A percentile compares a stretch with the other conserved stretches of the same genome.
Conservation (phyloP, 768 basidiomycete genomes). For the Candolleomyces eurysporus region DNA sequence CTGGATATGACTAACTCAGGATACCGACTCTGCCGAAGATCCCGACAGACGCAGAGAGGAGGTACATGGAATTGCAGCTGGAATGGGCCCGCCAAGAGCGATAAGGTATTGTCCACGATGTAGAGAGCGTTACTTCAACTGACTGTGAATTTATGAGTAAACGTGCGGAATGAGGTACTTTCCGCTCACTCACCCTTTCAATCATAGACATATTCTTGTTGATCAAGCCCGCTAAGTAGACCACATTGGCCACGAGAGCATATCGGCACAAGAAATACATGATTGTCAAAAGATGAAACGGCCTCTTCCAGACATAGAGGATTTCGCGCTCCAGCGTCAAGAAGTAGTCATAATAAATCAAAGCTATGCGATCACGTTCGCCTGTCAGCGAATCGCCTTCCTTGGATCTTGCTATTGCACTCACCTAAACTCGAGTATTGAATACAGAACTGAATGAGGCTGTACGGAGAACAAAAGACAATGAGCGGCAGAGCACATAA, state of each 20-base stretch:
- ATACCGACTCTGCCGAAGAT: slow-evolving; percentile 8
- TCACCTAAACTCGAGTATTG: too few species aligned
- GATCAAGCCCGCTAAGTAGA: neutral
- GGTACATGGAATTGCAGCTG: slow-evolving; percentile 8
- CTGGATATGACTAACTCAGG: slow-evolving; percentile 1
- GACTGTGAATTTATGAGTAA: neutral
- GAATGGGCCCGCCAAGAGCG: neutral
- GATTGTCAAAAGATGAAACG: slow-evolving; percentile 2
- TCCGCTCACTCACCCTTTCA: slow-evolving; percentile 2
- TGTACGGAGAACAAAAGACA: too few species aligned
- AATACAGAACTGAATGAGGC: too few species aligned
- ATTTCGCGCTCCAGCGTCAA: slow-evolving; percentile 11
- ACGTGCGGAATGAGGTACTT: neutral
- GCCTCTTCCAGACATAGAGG: slow-evolving; percentile 8
- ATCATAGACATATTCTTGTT: slow-evolving; percentile 3
- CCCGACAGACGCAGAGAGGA: neutral
- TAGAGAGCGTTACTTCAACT: neutral
- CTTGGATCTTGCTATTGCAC: too few species aligned
- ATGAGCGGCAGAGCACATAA: too few species aligned
- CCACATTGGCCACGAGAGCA: slow-evolving; percentile 2
- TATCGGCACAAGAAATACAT: slow-evolving; percentile 7
- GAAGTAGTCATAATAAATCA: slow-evolving; percentile 10
- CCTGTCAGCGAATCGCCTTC: too few species aligned
- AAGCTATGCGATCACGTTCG: neutral
- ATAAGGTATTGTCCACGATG: too few species aligned